phyloP scores from a whole-genome alignment of 2,329 filamentous ascomycete species.

The Fusarium humuli region DNA sequence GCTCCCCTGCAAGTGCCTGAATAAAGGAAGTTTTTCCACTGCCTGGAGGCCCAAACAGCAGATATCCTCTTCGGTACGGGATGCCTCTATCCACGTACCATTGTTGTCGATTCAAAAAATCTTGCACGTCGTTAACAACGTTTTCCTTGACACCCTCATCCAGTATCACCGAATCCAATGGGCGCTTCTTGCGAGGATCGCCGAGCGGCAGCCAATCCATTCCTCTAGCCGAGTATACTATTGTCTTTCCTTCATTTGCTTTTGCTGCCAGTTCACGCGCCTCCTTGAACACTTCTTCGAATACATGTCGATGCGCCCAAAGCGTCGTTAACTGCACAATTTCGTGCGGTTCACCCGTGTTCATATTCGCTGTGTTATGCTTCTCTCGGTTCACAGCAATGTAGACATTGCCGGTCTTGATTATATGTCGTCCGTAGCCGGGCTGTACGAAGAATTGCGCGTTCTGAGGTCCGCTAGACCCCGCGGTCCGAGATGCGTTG shows the following conservation, averaged over 20 bases:
- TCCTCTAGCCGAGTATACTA: constrained; percentile 87
- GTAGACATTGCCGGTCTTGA: constrained; percentile 88
- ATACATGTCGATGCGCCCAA: constrained; percentile 88
- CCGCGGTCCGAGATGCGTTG: constrained; percentile 69
- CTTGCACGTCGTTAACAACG: constrained; percentile 82
- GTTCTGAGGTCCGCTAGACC: constrained; percentile 73
- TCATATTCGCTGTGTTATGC: constrained; percentile 82
- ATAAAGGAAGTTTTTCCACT: constrained; percentile 97
- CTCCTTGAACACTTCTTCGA: constrained; percentile 89
- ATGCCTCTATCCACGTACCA: constrained; percentile 98
- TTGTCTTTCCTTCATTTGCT: constrained; percentile 90
- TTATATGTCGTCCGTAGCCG: constrained; percentile 87
- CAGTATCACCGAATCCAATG: constrained; percentile 87
- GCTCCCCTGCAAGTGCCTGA: constrained; percentile 89
- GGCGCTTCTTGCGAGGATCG: constrained; percentile 85
- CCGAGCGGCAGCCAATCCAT: constrained; percentile 89
- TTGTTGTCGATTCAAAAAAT: constrained; percentile 80
- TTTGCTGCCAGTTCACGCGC: constrained; percentile 83
- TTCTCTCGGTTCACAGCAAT: constrained; percentile 89
- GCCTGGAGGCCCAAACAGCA: constrained; percentile 89
- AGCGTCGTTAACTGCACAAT: constrained; percentile 92
- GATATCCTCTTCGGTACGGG: constrained; percentile 88
- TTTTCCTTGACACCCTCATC: constrained; percentile 85
- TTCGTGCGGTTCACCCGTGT: constrained; percentile 91
- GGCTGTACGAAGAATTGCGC: constrained; percentile 91